Evolutionary conservation across 2,329 filamentous ascomycete genomes (phyloP).

Genomic region (Pleurostoma richardsiae): DNA sequence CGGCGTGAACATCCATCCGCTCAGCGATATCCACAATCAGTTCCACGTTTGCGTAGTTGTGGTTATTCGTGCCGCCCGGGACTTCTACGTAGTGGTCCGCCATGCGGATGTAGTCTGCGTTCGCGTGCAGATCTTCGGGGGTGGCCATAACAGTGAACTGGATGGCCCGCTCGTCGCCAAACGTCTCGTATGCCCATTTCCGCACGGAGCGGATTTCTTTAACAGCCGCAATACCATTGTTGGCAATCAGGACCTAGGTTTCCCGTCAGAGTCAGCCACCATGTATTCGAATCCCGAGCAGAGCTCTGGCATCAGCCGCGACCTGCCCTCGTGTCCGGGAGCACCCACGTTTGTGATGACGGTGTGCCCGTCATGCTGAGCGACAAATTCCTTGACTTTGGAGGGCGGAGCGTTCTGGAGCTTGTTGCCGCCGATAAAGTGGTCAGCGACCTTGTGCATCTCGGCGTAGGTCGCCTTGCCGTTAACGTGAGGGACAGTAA

Average conservation of each 20-base stretch:
- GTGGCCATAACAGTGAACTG: constrained; percentile 99
- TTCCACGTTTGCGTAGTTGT: constrained; percentile 99
- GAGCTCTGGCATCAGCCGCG: not conserved
- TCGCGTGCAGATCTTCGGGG: constrained; percentile 93
- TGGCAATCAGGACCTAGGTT: constrained; percentile 87
- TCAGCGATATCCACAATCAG: constrained; percentile 98
- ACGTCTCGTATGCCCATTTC: constrained; percentile 99
- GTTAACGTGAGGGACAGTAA: constrained; percentile 48
- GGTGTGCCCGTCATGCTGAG: constrained; percentile 84
- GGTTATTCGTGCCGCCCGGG: constrained; percentile 98
- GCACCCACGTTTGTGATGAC: constrained; percentile 90
- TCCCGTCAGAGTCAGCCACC: not conserved
- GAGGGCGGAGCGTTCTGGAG: constrained; percentile 76
- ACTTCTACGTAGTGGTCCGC: constrained; percentile 99
- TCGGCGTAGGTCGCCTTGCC: constrained; percentile 67
- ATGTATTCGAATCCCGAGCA: no score
- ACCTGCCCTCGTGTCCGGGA: not conserved
- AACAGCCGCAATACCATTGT: constrained; percentile 99
- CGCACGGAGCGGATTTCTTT: constrained; percentile 98
- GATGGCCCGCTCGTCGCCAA: constrained; percentile 95
- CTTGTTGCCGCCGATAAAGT: constrained; percentile 95
- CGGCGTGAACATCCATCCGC: constrained; percentile 96
- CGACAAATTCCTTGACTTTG: constrained; percentile 94
- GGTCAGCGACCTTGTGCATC: constrained; percentile 76
- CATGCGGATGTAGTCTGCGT: constrained; percentile 99